phyloP scores from a whole-genome alignment of 441 rosid species.

The Jatropha podagrica region DNA sequence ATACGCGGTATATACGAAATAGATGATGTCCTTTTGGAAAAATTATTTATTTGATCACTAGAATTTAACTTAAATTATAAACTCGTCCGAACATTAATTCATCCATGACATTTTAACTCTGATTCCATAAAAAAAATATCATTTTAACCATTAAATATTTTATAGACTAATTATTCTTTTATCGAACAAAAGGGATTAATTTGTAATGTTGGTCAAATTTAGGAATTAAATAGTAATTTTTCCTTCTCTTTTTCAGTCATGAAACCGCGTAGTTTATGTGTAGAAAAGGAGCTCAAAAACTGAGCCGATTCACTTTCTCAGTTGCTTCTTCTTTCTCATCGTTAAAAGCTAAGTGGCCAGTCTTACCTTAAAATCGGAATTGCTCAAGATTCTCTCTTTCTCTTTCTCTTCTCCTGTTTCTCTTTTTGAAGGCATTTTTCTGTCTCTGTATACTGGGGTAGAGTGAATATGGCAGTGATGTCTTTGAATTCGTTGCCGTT shows the following conservation, averaged over 20 bases:
- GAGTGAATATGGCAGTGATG: conserved; percentile 6
- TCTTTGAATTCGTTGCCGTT: conserved; percentile 39
- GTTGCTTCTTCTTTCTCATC: conserved; percentile 6
- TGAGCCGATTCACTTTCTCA: conserved; percentile 10
- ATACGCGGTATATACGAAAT: conserved; percentile 17
- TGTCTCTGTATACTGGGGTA: neutral
- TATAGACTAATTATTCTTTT: too few species aligned
- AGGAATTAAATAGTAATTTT: too few species aligned
- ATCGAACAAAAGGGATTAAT: too few species aligned
- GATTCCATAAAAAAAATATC: too few species aligned
- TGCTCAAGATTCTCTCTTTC: conserved; percentile 3
- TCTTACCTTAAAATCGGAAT: neutral
- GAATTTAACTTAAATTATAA: too few species aligned
- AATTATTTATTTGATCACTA: too few species aligned
- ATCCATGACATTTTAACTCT: too few species aligned
- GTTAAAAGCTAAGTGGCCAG: conserved; percentile 6
- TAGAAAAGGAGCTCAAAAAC: neutral
- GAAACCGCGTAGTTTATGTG: conserved; percentile 2
- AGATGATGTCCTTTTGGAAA: too few species aligned
- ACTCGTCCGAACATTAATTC: too few species aligned
- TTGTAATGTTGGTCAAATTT: too few species aligned
- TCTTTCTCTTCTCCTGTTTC: neutral
- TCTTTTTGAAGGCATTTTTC: neutral
- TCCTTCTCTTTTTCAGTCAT: too few species aligned
- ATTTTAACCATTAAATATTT: too few species aligned